Conservation (phyloP, 2,329 filamentous ascomycete species). For the Rhytidhysteron rufulum region DNA sequence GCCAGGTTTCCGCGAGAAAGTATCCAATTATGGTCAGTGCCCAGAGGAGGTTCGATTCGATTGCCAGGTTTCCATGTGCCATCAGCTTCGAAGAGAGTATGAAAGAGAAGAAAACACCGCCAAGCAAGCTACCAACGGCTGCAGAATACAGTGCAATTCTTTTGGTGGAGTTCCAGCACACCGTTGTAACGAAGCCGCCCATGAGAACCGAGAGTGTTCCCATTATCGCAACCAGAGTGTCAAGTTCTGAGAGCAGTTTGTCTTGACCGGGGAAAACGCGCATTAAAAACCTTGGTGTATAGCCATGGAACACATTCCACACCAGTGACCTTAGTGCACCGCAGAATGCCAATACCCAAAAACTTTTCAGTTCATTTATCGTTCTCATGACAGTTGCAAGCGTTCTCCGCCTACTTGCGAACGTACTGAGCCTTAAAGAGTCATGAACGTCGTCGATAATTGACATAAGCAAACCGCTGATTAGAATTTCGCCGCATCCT, state of each 20-base stretch:
- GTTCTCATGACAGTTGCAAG: slow-evolving; percentile 3
- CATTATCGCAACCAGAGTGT: slow-evolving; percentile 20
- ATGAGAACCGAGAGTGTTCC: slow-evolving; percentile 18
- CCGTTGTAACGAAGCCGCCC: slow-evolving; percentile 14
- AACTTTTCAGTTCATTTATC: slow-evolving; percentile 14
- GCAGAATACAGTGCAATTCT: slow-evolving; percentile 14
- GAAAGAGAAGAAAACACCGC: slow-evolving; percentile 17
- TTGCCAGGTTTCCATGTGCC: slow-evolving; percentile 6
- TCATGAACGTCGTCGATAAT: slow-evolving; percentile 7
- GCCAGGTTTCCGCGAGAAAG: slow-evolving; percentile 18
- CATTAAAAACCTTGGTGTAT: slow-evolving; percentile 20
- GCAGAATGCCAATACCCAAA: slow-evolving; percentile 19
- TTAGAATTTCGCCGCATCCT: slow-evolving; percentile 14
- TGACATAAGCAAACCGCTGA: slow-evolving; percentile 10
- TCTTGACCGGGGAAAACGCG: slow-evolving; percentile 12
- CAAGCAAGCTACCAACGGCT: slow-evolving; percentile 20
- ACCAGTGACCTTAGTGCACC: slow-evolving; percentile 15
- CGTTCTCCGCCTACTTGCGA: too few relatives aligned
- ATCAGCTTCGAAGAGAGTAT: slow-evolving; percentile 17
- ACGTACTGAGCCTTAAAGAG: too few relatives aligned
- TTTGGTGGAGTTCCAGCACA: slow-evolving; percentile 11
- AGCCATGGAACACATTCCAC: slow-evolving; percentile 19
- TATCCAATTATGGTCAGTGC: slow-evolving; percentile 15
- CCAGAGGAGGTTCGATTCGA: slow-evolving; percentile 15
- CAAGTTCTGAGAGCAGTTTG: slow-evolving; percentile 14